A percentile compares a stretch with the other conserved stretches of the same genome.
These are phyloP conservation scores for Spergularia azorica DNA, from an alignment of 179 eudicot species.

Conservation along the genomic window DNA sequence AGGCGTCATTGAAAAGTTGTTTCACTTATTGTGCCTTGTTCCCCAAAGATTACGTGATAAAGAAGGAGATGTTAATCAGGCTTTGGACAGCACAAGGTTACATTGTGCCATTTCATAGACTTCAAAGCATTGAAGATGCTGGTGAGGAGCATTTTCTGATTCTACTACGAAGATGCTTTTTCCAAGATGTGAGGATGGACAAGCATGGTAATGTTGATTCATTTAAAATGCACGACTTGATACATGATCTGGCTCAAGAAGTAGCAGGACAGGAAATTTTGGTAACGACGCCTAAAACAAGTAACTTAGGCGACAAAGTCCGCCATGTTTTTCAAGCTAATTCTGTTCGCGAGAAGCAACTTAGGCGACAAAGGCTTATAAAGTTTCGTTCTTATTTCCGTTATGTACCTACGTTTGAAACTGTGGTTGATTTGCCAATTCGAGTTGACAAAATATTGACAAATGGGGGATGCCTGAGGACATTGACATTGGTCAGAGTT, in stretches of 20 bases:
- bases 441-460: neutral
- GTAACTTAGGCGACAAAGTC: neutral
- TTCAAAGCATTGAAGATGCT: neutral
- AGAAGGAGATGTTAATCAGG: neutral
- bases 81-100: slow-evolving; percentile 25
- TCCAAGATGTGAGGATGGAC: neutral
- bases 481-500: neutral
- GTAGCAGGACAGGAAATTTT: slow-evolving; percentile 7
- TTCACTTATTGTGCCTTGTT: slow-evolving; percentile 16
- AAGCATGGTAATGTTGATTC: neutral
- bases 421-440: too few species aligned
- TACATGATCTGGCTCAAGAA: slow-evolving; percentile 25
- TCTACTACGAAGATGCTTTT: slow-evolving; percentile 20
- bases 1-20: neutral
- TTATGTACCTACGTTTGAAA: too few species aligned
- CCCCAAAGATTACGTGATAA: neutral
- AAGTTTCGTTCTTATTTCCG: neutral
- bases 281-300: neutral
- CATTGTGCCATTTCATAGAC: neutral
- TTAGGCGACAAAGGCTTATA: too few species aligned
- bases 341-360: neutral
- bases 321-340: slow-evolving; percentile 1
- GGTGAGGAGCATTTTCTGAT: slow-evolving; percentile 15
- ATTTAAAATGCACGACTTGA: slow-evolving; percentile 32
- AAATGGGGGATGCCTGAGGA: slow-evolving; percentile 5